Evolutionary conservation across 495 filamentous ascomycete species (phyloP).

Genomic region (Talaromyces proteolyticus): DNA sequence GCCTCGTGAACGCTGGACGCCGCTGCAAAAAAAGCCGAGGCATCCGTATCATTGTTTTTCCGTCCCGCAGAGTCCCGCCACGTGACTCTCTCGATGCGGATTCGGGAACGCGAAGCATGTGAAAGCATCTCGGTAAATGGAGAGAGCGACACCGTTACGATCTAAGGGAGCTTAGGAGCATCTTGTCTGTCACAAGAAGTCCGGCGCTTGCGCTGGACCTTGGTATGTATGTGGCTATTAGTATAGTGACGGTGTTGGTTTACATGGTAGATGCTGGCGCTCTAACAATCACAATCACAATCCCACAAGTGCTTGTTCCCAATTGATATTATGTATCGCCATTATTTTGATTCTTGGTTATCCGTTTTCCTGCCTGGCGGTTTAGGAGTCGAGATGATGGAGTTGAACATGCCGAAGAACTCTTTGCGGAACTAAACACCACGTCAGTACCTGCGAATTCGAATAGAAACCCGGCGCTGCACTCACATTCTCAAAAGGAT

Average conservation of each 20-base stretch:
- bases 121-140: too few species aligned
- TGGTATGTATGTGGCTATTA: too few species aligned
- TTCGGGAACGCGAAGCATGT: too few species aligned
- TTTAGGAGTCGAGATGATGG: conserved; percentile 29
- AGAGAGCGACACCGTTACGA: too few species aligned
- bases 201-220: too few species aligned
- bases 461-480: too few species aligned
- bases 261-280: too few species aligned
- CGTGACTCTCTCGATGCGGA: not conserved
- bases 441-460: not conserved
- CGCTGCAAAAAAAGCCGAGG: conserved; percentile 27
- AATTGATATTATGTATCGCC: not conserved
- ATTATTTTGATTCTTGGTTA: conserved; percentile 6
- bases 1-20: conserved; percentile 10
- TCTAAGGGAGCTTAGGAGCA: too few species aligned
- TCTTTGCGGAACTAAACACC: conserved; percentile 27
- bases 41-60: conserved; percentile 30
- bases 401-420: conserved; percentile 27
- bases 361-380: conserved; percentile 22
- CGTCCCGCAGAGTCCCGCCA: conserved; percentile 25
- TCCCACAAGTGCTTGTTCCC: too few species aligned
- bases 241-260: too few species aligned
- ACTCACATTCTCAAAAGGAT: conserved; percentile 52
- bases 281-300: too few species aligned
- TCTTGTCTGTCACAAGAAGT: too few species aligned